A percentile compares a stretch with the other conserved stretches of the same genome.
These are phyloP conservation scores for Plasmopara muralis DNA, from an alignment of 352 stramenopile species.

Conservation along the genomic window DNA sequence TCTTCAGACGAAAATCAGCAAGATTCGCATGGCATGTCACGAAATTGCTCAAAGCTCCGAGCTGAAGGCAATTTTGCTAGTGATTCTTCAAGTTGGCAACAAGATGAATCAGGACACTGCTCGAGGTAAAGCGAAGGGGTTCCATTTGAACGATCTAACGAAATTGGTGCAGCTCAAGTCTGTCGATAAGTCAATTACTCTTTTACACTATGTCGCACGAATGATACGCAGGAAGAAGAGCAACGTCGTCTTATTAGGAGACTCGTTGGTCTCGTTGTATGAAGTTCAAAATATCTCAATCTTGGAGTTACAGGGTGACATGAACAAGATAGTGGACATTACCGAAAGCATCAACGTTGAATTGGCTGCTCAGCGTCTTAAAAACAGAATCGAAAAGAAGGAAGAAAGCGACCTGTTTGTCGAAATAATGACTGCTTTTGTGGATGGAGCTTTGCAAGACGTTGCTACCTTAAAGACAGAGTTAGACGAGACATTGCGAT, in stretches of 20 bases:
- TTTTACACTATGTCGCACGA: conserved; percentile 67
- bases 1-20: conserved; percentile 57
- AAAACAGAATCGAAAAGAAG: conserved; percentile 70
- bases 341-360: conserved; percentile 57
- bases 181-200: conserved; percentile 47
- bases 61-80: conserved; percentile 58
- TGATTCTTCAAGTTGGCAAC: conserved; percentile 79
- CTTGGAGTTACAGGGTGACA: conserved; percentile 61
- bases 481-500: conserved; percentile 37
- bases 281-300: conserved; percentile 76
- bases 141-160: conserved; percentile 52
- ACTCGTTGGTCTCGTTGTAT: conserved; percentile 60
- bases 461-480: conserved; percentile 36
- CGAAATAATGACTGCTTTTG: conserved; percentile 56
- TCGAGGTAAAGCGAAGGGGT: conserved; percentile 62
- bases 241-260: conserved; percentile 49
- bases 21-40: conserved; percentile 46
- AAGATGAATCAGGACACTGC: conserved; percentile 80
- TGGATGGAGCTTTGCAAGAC: conserved; percentile 31
- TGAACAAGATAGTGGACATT: conserved; percentile 55
- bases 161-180: conserved; percentile 73
- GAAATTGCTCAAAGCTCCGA: conserved; percentile 60
- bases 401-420: conserved; percentile 58
- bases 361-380: conserved; percentile 56
- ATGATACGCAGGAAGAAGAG: conserved; percentile 66